These are phyloP conservation scores for Royoungia palumana DNA, from an alignment of 768 basidiomycete genomes.

Conservation along the genomic window DNA sequence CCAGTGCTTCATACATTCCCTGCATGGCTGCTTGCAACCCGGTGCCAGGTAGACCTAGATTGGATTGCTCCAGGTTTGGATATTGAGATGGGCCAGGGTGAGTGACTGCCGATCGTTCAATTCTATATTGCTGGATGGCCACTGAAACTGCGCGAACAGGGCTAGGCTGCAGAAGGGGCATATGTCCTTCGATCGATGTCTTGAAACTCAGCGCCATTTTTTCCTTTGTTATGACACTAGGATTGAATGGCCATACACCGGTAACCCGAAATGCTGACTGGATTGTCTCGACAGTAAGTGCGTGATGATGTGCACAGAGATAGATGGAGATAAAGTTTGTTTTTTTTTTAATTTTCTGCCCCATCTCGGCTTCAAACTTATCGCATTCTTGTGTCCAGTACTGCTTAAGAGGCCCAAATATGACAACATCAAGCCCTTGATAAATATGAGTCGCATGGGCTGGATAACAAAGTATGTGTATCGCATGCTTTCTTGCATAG, in stretches of 20 bases:
- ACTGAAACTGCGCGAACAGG: background rate
- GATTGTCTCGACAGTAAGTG: background rate
- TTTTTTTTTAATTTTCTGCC: slow-evolving; percentile 4
- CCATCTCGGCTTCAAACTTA: background rate
- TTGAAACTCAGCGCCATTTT: background rate
- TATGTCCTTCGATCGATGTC: background rate
- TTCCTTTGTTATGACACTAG: background rate
- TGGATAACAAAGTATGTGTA: slow-evolving; percentile 44
- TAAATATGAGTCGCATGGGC: slow-evolving; percentile 22
- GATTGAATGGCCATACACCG: slow-evolving; percentile 4
- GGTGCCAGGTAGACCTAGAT: no score
- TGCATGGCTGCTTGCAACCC: no score
- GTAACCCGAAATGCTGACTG: no score
- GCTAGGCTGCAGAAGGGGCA: background rate
- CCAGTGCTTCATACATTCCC: no score
- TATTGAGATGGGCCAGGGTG: no score
- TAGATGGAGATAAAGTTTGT: slow-evolving; percentile 11
- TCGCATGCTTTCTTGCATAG: slow-evolving; percentile 35
- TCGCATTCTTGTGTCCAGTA: slow-evolving; percentile 22
- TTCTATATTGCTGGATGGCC: no score
- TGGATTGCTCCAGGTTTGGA: no score
- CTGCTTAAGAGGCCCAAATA: slow-evolving; percentile 33
- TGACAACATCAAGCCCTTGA: slow-evolving; percentile 43
- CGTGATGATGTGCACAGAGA: background rate
- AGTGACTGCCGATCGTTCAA: no score